Percentiles rank a stretch among this genome's conserved stretches.
Evolutionary conservation across 352 stramenopile genomes (phyloP).

Genomic region (Phytophthora quininea): DNA sequence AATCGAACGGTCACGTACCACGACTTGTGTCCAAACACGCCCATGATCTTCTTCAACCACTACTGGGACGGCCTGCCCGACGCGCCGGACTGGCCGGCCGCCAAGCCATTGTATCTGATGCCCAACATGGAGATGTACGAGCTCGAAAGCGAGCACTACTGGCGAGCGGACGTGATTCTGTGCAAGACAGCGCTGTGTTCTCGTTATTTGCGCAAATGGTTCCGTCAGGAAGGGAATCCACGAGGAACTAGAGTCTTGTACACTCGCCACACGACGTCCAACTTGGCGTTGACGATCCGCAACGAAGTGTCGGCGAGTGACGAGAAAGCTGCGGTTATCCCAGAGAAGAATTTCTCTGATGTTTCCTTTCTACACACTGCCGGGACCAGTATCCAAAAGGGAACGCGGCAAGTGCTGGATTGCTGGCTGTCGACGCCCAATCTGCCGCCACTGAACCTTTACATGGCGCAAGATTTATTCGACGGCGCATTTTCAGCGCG

Average conservation of each 20-base stretch:
- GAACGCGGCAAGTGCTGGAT: conserved; percentile 43
- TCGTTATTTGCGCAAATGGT: conserved; percentile 53
- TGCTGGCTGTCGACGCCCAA: conserved; percentile 44
- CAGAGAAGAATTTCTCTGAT: conserved; percentile 45
- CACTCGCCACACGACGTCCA: conserved; percentile 64
- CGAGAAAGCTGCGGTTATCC: conserved; percentile 6
- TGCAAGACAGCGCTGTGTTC: conserved; percentile 58
- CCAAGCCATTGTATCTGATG: conserved; percentile 59
- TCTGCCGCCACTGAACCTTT: conserved; percentile 41
- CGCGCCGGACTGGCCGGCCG: conserved; percentile 34
- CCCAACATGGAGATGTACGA: conserved; percentile 74
- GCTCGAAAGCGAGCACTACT: conserved; percentile 46
- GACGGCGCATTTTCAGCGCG: conserved; percentile 29
- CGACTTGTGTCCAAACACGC: conserved; percentile 56
- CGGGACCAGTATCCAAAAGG: conserved; percentile 54
- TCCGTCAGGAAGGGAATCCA: conserved; percentile 63
- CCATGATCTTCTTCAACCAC: conserved; percentile 66
- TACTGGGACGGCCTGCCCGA: conserved; percentile 50
- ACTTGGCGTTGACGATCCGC: conserved; percentile 38
- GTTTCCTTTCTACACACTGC: conserved; percentile 52
- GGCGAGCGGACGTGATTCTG: conserved; percentile 50
- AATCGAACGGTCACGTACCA: conserved; percentile 46
- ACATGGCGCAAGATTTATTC: conserved; percentile 44
- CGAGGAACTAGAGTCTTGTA: conserved; percentile 55
- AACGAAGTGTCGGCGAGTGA: conserved; percentile 22